Percentiles rank a stretch among this genome's conserved stretches.
phyloP scores from a whole-genome alignment of 2,329 filamentous ascomycete genomes.

The Nemania abortiva region DNA sequence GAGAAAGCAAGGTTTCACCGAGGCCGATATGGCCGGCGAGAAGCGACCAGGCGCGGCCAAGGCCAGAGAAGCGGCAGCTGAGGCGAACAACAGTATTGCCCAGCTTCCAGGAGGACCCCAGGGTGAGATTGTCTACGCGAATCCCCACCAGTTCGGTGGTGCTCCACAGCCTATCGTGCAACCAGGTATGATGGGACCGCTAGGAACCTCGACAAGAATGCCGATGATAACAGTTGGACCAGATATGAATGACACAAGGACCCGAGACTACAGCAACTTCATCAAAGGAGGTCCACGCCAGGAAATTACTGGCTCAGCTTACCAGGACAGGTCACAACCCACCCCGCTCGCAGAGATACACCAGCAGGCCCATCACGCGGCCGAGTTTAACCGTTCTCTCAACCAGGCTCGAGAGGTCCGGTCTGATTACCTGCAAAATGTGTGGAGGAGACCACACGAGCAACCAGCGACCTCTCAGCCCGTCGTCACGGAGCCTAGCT shows the following conservation, averaged over 20 bases:
- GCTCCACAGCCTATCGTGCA: conserved; percentile 77
- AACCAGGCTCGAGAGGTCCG: conserved; percentile 84
- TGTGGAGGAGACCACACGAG: conserved; percentile 88
- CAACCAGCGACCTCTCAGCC: conserved; percentile 69
- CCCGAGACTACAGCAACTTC: conserved; percentile 85
- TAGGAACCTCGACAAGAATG: conserved; percentile 77
- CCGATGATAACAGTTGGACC: conserved; percentile 86
- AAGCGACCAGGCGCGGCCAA: conserved; percentile 94
- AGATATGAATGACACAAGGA: conserved; percentile 80
- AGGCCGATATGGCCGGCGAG: conserved; percentile 94
- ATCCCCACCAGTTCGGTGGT: conserved; percentile 75
- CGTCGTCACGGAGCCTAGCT: conserved; percentile 58
- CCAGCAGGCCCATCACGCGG: conserved; percentile 86
- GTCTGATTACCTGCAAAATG: conserved; percentile 80
- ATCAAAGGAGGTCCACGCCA: conserved; percentile 83
- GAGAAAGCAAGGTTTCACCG: conserved; percentile 96
- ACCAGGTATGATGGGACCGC: conserved; percentile 76
- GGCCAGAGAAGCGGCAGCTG: conserved; percentile 82
- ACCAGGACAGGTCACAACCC: conserved; percentile 86
- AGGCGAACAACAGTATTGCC: conserved; percentile 72
- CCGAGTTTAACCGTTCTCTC: conserved; percentile 89
- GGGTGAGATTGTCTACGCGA: conserved; percentile 90
- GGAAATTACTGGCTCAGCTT: conserved; percentile 87
- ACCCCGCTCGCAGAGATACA: conserved; percentile 82
- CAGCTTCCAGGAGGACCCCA: conserved; percentile 74